Base-by-base conservation (phyloP, 306 rosid genomes). In the Trifolium pratense region DNA sequence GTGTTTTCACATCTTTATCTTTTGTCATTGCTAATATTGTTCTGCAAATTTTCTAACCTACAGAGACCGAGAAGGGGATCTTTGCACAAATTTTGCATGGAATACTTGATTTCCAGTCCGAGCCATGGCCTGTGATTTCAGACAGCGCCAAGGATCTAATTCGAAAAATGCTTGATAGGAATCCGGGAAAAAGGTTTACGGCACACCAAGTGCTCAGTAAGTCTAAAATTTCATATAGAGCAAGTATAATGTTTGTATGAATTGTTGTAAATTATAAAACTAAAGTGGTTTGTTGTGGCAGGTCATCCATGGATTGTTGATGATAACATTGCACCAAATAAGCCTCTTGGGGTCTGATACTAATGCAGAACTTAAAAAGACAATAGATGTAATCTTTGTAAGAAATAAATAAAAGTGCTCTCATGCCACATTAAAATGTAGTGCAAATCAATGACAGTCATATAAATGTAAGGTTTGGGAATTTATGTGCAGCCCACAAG, bases 221-320 rank as follows among this genome's bases (percentile, higher is more conserved):
- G 87, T 80, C 42, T 46, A 21, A 46, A 68, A 65, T 55, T 39
- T 39, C 45, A 45, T 37, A 56, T 23, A 31, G 34, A 31, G 31
- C 73, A 43, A 23, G 64, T 26, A 39, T 62, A 46, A 40, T 31
- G 29, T 25, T 59, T 12, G 49, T 6, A 7, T 2, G 15, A 21
- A 21, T 11, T 3, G 10, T 53, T 10, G 13, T 21, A 71, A 63
- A 56, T 14, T 61, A 66, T 46, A 23, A 14, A 8, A 46, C 56
- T 76, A 18, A 77, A 6, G 16, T 51, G 46, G 4, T 77, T 80
- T 77, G 69, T 48, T 82, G 51, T 81, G 66, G 49, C 85, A 87
- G 91, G 85, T 26, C 91, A 87, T 68, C 85, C 91, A 18, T 87
- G 91, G 91, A 84, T 87, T 55, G 80, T 79, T 43, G 86, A 79